A percentile compares a stretch with the other conserved stretches of the same genome.
These are phyloP conservation scores for Yamadazyma trypodendri DNA, from an alignment of 1,139 yeast species.

Conservation along the genomic window DNA sequence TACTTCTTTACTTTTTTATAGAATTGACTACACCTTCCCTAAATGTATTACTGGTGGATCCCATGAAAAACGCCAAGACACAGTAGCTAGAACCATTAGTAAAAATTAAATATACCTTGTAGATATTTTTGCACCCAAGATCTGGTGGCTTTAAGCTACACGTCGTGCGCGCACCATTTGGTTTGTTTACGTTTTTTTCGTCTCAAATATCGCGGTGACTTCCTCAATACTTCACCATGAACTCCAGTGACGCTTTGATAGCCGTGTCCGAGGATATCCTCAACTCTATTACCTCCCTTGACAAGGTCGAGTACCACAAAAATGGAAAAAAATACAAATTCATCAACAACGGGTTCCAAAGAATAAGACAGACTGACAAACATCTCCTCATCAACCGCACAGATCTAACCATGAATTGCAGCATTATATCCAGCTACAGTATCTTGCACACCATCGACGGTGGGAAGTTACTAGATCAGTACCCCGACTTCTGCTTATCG, in stretches of 20 bases:
- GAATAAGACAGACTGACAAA: slow-evolving; percentile 52
- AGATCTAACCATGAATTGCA: slow-evolving; percentile 30
- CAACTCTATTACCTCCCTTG: slow-evolving; percentile 27
- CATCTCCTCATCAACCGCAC: slow-evolving; percentile 46
- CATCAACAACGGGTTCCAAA: slow-evolving; percentile 48
- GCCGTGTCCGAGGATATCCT: slow-evolving; percentile 27
- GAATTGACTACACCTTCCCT: too few species aligned
- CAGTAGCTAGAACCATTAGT: too few species aligned
- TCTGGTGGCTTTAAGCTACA: too few species aligned
- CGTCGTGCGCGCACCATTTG: too few species aligned
- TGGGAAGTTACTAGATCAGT: slow-evolving; percentile 32
- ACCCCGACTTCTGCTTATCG: slow-evolving; percentile 46
- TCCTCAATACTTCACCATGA: slow-evolving; percentile 9
- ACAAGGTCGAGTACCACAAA: slow-evolving; percentile 43
- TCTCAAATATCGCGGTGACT: background rate
- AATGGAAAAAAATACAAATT: slow-evolving; percentile 54
- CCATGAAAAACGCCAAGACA: too few species aligned
- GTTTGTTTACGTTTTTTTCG: background rate
- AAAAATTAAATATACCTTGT: too few species aligned
- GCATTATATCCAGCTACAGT: slow-evolving; percentile 44
- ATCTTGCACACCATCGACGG: slow-evolving; percentile 39
- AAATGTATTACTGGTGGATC: too few species aligned
- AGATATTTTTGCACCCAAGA: too few species aligned
- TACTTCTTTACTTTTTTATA: too few species aligned
- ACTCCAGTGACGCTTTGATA: slow-evolving; percentile 26